Conservation (phyloP, 768 basidiomycete genomes). For the Agaricus bisporus region DNA sequence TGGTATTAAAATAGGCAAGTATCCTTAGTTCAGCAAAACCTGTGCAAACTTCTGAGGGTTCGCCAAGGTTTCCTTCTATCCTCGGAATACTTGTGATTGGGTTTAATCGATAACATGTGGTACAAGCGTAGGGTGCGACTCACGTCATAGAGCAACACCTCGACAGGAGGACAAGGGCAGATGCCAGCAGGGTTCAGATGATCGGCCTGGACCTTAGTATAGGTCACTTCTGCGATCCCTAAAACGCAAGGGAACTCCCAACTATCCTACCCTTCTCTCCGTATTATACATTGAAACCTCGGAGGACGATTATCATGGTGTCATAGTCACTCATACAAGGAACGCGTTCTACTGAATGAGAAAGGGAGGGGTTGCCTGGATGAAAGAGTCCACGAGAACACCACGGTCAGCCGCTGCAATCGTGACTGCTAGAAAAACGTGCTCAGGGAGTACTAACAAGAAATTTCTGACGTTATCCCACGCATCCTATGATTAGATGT, state of each 20-base stretch:
- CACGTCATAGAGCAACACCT: constrained; percentile 1
- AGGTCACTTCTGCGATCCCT: neutral
- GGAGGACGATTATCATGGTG: neutral
- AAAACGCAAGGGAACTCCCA: neutral
- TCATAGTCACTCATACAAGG: neutral
- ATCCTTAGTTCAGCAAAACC: neutral
- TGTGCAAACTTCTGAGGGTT: neutral
- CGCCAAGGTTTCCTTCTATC: neutral
- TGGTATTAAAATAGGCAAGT: neutral
- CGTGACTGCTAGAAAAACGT: neutral
- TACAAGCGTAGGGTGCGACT: neutral
- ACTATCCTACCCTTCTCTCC: neutral
- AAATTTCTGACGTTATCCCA: neutral
- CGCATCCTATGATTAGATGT: neutral
- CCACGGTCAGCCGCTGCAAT: constrained; percentile 1
- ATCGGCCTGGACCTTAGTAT: neutral
- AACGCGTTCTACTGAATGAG: neutral
- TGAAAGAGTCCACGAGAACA: constrained; percentile 1
- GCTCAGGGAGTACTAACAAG: neutral
- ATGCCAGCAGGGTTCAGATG: neutral
- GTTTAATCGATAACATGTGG: neutral
- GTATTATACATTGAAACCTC: neutral
- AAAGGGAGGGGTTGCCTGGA: neutral
- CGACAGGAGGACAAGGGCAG: neutral
- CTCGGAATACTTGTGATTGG: neutral